Conservation (phyloP, 345 rosid genomes). For the Hibiscus syriacus region DNA sequence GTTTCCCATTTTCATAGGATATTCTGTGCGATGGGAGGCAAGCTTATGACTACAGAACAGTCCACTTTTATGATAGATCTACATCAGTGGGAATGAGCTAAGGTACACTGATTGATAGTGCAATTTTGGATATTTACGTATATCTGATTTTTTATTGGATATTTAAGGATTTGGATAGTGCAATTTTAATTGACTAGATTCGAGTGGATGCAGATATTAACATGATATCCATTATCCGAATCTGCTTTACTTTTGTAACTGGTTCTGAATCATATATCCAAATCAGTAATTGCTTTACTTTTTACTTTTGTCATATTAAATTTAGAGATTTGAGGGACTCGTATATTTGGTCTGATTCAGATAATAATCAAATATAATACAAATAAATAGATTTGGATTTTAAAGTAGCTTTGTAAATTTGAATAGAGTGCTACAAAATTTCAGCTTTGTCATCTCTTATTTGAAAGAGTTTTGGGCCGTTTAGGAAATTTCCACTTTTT, state of each 20-base stretch:
- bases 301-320: not conserved
- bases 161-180: not conserved
- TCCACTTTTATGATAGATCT: conserved; percentile 97
- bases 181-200: not conserved
- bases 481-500: not conserved
- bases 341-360: not conserved
- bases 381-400: not conserved
- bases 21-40: conserved; percentile 93
- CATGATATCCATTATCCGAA: not conserved
- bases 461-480: not conserved
- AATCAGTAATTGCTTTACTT: not conserved
- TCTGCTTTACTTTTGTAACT: not conserved
- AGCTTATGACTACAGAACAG: conserved; percentile 82
- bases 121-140: not conserved
- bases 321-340: not conserved
- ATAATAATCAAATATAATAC: too few species aligned
- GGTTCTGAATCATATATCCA: not conserved
- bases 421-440: not conserved
- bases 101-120: conserved; percentile 36
- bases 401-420: not conserved
- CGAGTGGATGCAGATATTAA: not conserved
- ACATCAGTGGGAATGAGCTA: conserved; percentile 95
- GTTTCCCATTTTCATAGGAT: conserved; percentile 45
- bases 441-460: not conserved
- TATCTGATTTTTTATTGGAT: not conserved